Conservation (phyloP, 352 stramenopile genomes). For the Phytophthora colocasiae region DNA sequence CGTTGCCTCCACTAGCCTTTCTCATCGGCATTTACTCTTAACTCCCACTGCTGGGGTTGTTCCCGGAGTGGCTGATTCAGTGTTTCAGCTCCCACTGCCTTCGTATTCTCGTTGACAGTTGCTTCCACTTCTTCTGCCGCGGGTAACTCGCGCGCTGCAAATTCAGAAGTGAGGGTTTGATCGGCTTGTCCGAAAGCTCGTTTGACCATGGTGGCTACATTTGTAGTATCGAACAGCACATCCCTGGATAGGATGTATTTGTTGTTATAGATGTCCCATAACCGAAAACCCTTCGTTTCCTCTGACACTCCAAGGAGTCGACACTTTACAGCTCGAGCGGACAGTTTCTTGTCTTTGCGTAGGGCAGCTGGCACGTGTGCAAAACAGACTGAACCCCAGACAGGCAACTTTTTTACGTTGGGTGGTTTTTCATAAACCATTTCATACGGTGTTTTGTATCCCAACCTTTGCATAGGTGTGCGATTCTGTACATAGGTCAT, state of each 20-base stretch:
- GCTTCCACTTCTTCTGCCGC: not conserved
- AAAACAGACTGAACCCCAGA: no score
- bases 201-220: constrained; percentile 6
- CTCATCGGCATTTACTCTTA: not conserved
- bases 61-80: not conserved
- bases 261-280: constrained; percentile 18
- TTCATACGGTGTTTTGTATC: no score
- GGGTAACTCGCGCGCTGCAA: not conserved
- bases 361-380: not conserved
- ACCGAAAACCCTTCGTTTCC: constrained; percentile 13
- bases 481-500: not conserved
- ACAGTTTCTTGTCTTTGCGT: constrained; percentile 13
- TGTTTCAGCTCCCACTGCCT: not conserved
- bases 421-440: no score
- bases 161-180: constrained; percentile 7
- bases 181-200: constrained; percentile 4
- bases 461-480: no score
- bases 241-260: constrained; percentile 11
- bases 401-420: no score
- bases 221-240: constrained; percentile 20
- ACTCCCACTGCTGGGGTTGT: not conserved
- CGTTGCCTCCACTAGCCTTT: not conserved
- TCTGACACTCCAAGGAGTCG: constrained; percentile 4
- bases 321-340: constrained; percentile 9
- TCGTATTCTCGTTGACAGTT: not conserved